phyloP scores from a whole-genome alignment of 352 stramenopile genomes.

The Achlya hypogyna region DNA sequence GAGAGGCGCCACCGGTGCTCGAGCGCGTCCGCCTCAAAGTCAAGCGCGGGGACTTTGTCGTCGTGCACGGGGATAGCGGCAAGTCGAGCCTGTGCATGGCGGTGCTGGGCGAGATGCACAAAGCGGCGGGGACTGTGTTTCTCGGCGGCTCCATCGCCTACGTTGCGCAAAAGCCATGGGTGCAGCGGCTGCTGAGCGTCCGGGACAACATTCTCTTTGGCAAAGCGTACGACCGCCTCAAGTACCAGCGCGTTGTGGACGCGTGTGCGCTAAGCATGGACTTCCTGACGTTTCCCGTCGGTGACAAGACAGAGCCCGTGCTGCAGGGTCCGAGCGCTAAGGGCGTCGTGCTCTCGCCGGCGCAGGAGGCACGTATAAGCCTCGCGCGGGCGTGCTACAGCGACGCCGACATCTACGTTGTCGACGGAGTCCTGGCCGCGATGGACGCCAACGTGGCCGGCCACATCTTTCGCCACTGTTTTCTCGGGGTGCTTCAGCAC shows the following conservation, averaged over 20 bases:
- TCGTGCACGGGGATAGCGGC: slow-evolving; percentile 12
- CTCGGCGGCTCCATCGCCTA: slow-evolving; percentile 34
- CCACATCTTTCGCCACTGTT: slow-evolving; percentile 79
- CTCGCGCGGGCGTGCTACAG: slow-evolving; percentile 19
- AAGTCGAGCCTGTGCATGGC: slow-evolving; percentile 18
- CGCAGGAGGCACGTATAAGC: slow-evolving; percentile 9
- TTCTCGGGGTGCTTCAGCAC: slow-evolving; percentile 38
- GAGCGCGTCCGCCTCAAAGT: neutral
- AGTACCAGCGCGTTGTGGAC: slow-evolving; percentile 30
- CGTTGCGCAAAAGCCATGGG: slow-evolving; percentile 30
- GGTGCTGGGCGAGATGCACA: slow-evolving; percentile 20
- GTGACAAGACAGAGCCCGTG: slow-evolving; percentile 38
- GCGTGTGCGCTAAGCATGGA: slow-evolving; percentile 23
- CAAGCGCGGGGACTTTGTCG: slow-evolving; percentile 11
- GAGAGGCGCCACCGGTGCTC: neutral
- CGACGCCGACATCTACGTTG: slow-evolving; percentile 19
- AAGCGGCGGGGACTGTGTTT: slow-evolving; percentile 18
- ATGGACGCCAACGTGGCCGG: slow-evolving; percentile 87
- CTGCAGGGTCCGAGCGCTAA: slow-evolving; percentile 27
- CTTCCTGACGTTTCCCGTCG: slow-evolving; percentile 33
- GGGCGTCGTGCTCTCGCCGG: neutral
- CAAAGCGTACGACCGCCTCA: slow-evolving; percentile 41
- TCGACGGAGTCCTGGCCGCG: slow-evolving; percentile 26
- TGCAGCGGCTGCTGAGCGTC: slow-evolving; percentile 65
- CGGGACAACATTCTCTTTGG: slow-evolving; percentile 84